Evolutionary conservation across 352 stramenopile genomes (phyloP), one percentile per base, ranked within the genome.

Genomic region (Phytophthora ohioensis): DNA sequence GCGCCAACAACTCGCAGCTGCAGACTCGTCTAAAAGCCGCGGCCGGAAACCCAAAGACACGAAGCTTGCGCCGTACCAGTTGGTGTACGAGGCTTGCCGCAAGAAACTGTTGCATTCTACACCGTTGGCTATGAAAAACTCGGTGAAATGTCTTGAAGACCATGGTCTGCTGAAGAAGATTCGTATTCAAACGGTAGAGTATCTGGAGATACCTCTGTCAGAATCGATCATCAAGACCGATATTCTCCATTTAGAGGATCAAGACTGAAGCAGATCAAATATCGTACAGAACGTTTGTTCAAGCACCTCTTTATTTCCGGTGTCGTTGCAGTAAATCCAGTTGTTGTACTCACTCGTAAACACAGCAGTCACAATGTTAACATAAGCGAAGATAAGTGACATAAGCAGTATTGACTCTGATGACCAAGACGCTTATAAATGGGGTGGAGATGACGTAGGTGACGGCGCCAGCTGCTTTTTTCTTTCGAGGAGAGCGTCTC

Each of bases 111-210:
- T 91, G 15, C 79, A 89, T 57, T 64, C 71, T 30, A 82, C 79
- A 7, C 73, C 79, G 13, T 67, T 82, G 43, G 75, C 82, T n/a
- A 81, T 91, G 71, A 87, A 88, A 66, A 87, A 87, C 62, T 90
- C 82, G 30, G 60, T 90, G 57, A 87, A 87, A 53, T 86, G 78
- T 34, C 74, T 90, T 5, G 73, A 86, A 68, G 82, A 89, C 21
- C 82, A 91, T 75, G 79, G 82, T 3, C 56, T 91, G 30, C 57
- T 91, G 21, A 73, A 76, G 41, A 64, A 76, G 41, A 58, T 66
- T 45, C 77, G 79, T 43, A 56, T 82, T 2, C 69, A 82, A 13
- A 75, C 75, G 32, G 52, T 75, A 8, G 79, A 90, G 45, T 83
- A 82, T 46, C 57, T 90, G 21, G 61, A 79, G 46, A 90, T 90